These are phyloP conservation scores for Psilocybe subaeruginosa DNA, from an alignment of 768 basidiomycete species.

Conservation along the genomic window DNA sequence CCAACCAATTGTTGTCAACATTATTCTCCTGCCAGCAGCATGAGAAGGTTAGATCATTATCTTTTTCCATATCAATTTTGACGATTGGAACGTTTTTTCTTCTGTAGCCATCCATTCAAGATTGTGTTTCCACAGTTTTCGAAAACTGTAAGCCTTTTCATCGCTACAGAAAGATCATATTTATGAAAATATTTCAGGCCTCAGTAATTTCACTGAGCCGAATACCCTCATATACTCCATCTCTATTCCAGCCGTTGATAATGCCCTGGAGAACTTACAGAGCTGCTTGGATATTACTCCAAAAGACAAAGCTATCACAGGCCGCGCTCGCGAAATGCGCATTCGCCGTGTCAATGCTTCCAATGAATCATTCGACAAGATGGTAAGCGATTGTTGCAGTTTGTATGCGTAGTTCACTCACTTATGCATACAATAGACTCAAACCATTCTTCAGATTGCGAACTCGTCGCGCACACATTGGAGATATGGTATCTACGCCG, in stretches of 20 bases:
- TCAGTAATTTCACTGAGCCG: constrained; percentile 65
- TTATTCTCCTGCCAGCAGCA: constrained; percentile 80
- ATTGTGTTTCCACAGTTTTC: constrained; percentile 62
- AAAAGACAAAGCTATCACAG: constrained; percentile 41
- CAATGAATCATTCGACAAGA: constrained; percentile 43
- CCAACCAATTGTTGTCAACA: constrained; percentile 57
- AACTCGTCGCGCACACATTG: constrained; percentile 71
- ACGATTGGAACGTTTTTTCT: background rate
- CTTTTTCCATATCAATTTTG: no score
- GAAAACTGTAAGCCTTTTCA: constrained; percentile 54
- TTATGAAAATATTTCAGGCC: constrained; percentile 38
- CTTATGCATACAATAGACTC: constrained; percentile 32
- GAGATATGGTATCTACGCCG: constrained; percentile 75
- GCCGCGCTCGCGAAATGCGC: constrained; percentile 46
- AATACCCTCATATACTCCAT: constrained; percentile 58
- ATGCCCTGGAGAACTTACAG: constrained; percentile 40
- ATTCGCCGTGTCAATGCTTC: constrained; percentile 41
- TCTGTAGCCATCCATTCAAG: constrained; percentile 73
- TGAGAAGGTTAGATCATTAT: constrained; percentile 60
- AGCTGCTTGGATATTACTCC: constrained; percentile 30
- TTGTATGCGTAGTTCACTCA: background rate
- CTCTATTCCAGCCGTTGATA: constrained; percentile 43
- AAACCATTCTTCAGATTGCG: constrained; percentile 57
- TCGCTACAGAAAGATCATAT: background rate
- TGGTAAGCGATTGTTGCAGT: constrained; percentile 38